Conservation (phyloP, 208 protist genomes). For the Crithidia thermophila region DNA sequence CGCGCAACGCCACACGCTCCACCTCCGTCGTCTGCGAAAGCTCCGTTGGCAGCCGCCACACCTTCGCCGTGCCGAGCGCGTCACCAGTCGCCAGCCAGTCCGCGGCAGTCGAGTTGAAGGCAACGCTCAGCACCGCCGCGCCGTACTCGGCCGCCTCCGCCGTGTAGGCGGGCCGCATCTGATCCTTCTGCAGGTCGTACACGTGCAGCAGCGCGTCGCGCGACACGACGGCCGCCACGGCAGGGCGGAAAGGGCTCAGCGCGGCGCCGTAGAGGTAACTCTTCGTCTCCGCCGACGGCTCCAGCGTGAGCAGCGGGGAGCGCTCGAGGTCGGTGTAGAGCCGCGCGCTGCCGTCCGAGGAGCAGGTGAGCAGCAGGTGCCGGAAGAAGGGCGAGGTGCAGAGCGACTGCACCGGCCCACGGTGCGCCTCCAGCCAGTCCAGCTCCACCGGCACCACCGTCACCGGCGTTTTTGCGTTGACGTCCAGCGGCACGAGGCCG, state of each 20-base stretch:
- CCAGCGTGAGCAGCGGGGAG: constrained; percentile 64
- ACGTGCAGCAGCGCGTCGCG: constrained; percentile 80
- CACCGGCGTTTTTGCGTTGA: constrained; percentile 13
- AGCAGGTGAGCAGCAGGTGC: constrained; percentile 86
- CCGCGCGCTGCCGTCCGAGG: constrained; percentile 82
- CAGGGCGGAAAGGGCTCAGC: constrained; percentile 87
- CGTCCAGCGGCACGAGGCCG: constrained; percentile 28
- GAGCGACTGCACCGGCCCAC: constrained; percentile 78
- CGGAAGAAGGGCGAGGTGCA: constrained; percentile 86
- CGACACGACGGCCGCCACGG: constrained; percentile 80
- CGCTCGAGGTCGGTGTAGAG: constrained; percentile 84
- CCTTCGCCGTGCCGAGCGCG: constrained; percentile 51
- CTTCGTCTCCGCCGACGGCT: constrained; percentile 81
- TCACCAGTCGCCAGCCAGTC: constrained; percentile 87
- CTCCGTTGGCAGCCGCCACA: constrained; percentile 78
- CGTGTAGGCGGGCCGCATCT: constrained; percentile 61
- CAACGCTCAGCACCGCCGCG: constrained; percentile 57
- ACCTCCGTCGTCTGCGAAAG: constrained; percentile 74
- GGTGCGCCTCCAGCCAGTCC: constrained; percentile 76
- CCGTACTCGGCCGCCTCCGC: constrained; percentile 69
- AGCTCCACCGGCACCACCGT: constrained; percentile 54
- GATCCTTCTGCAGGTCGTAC: constrained; percentile 82
- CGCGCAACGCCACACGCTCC: constrained; percentile 75
- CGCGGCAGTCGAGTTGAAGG: constrained; percentile 62
- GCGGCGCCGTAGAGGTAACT: constrained; percentile 82